These are phyloP conservation scores for Psophocarpus tetragonolobus DNA, from an alignment of 306 rosid genomes.

Conservation along the genomic window DNA sequence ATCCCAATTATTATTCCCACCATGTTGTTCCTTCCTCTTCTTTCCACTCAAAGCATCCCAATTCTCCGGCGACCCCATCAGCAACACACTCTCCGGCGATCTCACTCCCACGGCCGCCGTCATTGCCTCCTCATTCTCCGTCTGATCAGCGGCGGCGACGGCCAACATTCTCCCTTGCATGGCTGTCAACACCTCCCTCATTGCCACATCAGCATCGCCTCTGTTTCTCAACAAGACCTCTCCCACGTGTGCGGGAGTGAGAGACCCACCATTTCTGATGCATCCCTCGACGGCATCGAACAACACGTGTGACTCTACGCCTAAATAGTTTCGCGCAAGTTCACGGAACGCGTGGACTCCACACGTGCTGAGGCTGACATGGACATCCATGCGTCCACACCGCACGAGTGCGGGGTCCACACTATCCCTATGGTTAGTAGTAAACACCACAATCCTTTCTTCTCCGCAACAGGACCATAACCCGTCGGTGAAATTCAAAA, in stretches of 20 bases:
- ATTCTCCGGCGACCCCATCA: constrained; percentile 77
- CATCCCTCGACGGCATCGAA: constrained; percentile 70
- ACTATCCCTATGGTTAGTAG: constrained; percentile 69
- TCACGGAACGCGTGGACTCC: constrained; percentile 69
- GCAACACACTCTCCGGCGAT: constrained; percentile 81
- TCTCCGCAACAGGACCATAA: constrained; percentile 90
- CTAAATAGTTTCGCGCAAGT: constrained; percentile 62
- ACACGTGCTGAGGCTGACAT: constrained; percentile 75
- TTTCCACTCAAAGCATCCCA: constrained; percentile 60
- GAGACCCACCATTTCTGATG: constrained; percentile 62
- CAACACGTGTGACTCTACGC: constrained; percentile 54
- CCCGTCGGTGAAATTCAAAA: constrained; percentile 80
- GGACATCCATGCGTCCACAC: constrained; percentile 91
- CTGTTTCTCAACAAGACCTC: constrained; percentile 76
- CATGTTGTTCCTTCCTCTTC: constrained; percentile 54
- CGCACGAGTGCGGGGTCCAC: constrained; percentile 83
- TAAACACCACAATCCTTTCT: constrained; percentile 78
- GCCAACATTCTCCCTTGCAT: constrained; percentile 59
- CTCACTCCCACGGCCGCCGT: constrained; percentile 34
- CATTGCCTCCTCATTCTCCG: constrained; percentile 47
- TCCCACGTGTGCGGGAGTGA: constrained; percentile 85
- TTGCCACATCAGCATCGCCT: constrained; percentile 55
- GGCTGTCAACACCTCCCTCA: constrained; percentile 67
- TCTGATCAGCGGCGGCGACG: constrained; percentile 24
- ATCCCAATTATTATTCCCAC: constrained; percentile 34